Conservation (phyloP, 257 asterid species). For the Linderniella brevidens region DNA sequence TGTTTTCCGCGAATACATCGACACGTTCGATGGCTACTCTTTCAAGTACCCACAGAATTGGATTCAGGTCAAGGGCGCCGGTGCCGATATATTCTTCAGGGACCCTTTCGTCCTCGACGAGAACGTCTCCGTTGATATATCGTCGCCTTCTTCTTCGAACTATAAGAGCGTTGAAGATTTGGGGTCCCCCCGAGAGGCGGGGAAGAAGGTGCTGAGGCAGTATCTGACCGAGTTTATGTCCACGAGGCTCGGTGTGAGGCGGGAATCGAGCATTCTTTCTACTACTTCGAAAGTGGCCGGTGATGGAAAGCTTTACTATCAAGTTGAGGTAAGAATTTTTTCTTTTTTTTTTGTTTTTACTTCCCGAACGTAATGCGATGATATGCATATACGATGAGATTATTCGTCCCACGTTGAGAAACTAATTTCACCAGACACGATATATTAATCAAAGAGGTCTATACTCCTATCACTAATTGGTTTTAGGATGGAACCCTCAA, state of each 20-base stretch:
- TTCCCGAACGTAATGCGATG: too few species aligned
- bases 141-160: conserved; percentile 80
- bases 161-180: conserved; percentile 76
- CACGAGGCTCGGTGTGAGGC: conserved; percentile 87
- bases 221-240: conserved; percentile 96
- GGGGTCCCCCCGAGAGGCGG: conserved; percentile 86
- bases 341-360: conserved; percentile 1
- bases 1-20: conserved; percentile 58
- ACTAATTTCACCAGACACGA: too few species aligned
- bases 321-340: conserved; percentile 45
- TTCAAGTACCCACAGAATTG: conserved; percentile 73
- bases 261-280: conserved; percentile 60
- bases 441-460: too few species aligned
- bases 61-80: conserved; percentile 96
- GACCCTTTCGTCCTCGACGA: conserved; percentile 91
- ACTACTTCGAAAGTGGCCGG: conserved; percentile 65
- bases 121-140: conserved; percentile 66
- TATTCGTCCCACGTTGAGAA: too few species aligned
- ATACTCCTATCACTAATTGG: too few species aligned
- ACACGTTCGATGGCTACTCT: conserved; percentile 76
- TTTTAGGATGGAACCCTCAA: too few species aligned
- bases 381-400: too few species aligned
- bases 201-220: conserved; percentile 52
- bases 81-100: conserved; percentile 91
- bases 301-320: conserved; percentile 77